Evolutionary conservation across 495 filamentous ascomycete genomes (phyloP), one percentile per base, ranked within the genome.

Genomic region (Cairneyella variabilis): DNA sequence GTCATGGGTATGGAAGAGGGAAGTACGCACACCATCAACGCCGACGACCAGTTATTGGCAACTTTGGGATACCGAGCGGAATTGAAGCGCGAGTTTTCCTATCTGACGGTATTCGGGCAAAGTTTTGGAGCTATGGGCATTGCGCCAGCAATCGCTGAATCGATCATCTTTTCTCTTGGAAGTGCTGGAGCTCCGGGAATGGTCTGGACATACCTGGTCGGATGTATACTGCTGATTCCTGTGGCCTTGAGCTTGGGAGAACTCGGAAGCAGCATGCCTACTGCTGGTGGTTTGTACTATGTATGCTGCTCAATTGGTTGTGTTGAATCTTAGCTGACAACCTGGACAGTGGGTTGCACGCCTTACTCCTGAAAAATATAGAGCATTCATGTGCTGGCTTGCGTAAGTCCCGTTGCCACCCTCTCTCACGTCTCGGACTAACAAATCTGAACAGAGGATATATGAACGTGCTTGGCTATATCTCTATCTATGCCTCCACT

Each of bases 311-410:
- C n/a, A n/a, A n/a, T n/a, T n/a, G n/a, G n/a, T 37, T 37, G 12
- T 6, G 34, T 14, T 37, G 34, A 37, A 37, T 37, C n/a, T n/a
- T n/a, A n/a, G n/a, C n/a, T n/a, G n/a, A n/a, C n/a, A n/a, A n/a
- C n/a, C n/a, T n/a, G n/a, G n/a, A 20, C 26, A 54, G 51, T 59
- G 56, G 56, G 56, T 59, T 27, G 56, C 56, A 28, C n/a, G 50
- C 27, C 22, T 59, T 12, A 59, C 56, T 10, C 56, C 56, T 36
- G 4, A 27, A 2, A 5, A 32, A 27, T 38, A 59, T 10, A 48
- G 56, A 39, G 56, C 56, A 2, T 55, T 59, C 34, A 59, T 59
- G 56, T 59, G 56, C 30, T 59, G 56, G 56, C 56, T 59, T 38
- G 56, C 56, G 42, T 57, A 39, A 34, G 48, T 53, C 10, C n/a